A percentile compares a stretch with the other conserved stretches of the same genome.
phyloP scores from a whole-genome alignment of 257 asterid genomes.

The Eucommia ulmoides region DNA sequence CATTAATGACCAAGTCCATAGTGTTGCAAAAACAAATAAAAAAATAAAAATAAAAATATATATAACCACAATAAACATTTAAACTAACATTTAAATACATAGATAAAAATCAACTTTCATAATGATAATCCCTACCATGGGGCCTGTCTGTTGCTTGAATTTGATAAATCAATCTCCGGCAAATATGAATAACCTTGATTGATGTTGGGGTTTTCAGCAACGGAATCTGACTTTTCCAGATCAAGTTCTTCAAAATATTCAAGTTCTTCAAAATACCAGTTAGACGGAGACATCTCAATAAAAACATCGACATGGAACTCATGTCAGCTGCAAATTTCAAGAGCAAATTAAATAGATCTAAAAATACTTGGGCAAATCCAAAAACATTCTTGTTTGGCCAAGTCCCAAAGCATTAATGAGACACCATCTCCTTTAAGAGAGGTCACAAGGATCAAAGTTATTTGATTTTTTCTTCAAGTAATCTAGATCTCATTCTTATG shows the following conservation, averaged over 20 bases:
- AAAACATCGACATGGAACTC: constrained; percentile 68
- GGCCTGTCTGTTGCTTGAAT: constrained; percentile 12
- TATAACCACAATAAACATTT: background rate
- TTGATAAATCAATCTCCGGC: constrained; percentile 15
- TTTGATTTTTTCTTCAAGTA: no score
- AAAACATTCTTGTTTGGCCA: background rate
- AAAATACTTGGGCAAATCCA: background rate
- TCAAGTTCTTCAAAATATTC: constrained; percentile 45
- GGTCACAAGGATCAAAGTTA: no score
- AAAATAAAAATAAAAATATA: background rate
- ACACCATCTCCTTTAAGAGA: background rate
- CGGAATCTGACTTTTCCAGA: constrained; percentile 13
- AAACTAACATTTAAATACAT: no score
- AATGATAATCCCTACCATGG: constrained; percentile 27
- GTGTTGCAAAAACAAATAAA: background rate
- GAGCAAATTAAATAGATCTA: constrained; percentile 5
- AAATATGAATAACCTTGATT: constrained; percentile 13
- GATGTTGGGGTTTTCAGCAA: constrained; percentile 13
- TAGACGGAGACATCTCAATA: constrained; percentile 73
- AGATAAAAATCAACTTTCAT: background rate
- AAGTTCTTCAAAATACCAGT: no score
- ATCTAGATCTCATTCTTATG: no score
- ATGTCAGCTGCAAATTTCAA: constrained; percentile 53
- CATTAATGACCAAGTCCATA: background rate
- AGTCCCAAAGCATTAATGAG: background rate